Conservation (phyloP, 768 basidiomycete species). For the Boletus subcaerulescens region DNA sequence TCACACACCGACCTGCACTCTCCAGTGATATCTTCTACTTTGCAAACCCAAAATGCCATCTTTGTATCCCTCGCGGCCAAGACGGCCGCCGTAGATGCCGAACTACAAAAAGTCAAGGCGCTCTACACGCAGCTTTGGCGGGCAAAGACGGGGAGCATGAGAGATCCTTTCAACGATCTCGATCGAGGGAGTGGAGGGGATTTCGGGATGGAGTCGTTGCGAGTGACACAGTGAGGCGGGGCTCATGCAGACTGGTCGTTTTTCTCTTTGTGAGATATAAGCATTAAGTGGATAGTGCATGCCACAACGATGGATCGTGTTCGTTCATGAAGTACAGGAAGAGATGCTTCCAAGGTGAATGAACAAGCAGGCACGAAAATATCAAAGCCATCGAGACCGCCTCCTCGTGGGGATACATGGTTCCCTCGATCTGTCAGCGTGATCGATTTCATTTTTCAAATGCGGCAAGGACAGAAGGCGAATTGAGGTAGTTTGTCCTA, state of each 20-base stretch:
- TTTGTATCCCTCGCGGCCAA: conserved; percentile 76
- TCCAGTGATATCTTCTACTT: conserved; percentile 67
- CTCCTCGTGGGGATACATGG: no score
- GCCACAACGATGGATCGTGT: no score
- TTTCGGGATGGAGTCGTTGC: conserved; percentile 41
- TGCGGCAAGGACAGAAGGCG: conserved; percentile 7
- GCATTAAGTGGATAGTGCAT: no score
- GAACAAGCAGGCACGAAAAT: no score
- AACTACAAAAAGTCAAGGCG: conserved; percentile 72
- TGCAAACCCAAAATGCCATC: conserved; percentile 76
- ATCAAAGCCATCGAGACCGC: no score
- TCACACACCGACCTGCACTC: neutral
- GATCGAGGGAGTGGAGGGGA: conserved; percentile 40
- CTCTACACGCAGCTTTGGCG: conserved; percentile 79
- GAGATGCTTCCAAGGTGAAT: no score
- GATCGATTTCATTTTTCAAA: conserved; percentile 14
- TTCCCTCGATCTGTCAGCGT: no score
- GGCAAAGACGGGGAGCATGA: conserved; percentile 73
- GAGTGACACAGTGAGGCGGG: conserved; percentile 8
- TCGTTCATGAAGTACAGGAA: no score
- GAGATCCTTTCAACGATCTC: conserved; percentile 72
- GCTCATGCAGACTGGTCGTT: no score
- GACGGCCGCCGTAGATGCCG: conserved; percentile 69
- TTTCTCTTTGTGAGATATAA: no score
- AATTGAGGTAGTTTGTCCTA: conserved; percentile 16